phyloP scores from a whole-genome alignment of 176 grass and related monocot genomes.

The Calamus simplicifolius region DNA sequence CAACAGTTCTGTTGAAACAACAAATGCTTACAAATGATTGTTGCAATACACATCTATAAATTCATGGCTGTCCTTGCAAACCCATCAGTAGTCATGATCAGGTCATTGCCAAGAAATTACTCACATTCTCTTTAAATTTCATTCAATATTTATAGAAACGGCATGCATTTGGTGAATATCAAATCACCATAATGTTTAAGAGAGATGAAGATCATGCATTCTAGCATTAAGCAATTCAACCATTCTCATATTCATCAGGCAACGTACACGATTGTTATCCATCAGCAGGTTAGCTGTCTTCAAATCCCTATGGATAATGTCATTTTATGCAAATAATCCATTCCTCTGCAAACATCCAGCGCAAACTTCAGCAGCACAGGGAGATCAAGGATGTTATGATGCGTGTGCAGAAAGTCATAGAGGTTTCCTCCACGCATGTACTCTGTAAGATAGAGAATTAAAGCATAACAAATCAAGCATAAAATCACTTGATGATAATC shows the following conservation, averaged over 20 bases:
- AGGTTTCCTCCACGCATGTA: slow-evolving; percentile 98
- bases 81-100: too few species aligned
- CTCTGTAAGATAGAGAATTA: slow-evolving; percentile 52
- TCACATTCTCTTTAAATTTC: too few species aligned
- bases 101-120: too few species aligned
- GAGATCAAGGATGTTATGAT: slow-evolving; percentile 57
- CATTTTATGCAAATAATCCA: slow-evolving; percentile 92
- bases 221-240: too few species aligned
- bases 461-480: neutral
- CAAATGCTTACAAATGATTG: too few species aligned
- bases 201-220: too few species aligned
- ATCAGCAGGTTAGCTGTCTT: slow-evolving; percentile 97
- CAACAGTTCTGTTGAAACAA: too few species aligned
- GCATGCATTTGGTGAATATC: too few species aligned
- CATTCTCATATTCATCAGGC: slow-evolving; percentile 9
- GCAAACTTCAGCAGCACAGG: slow-evolving; percentile 70
- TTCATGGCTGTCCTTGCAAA: too few species aligned
- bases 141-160: too few species aligned
- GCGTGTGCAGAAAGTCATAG: slow-evolving; percentile 88
- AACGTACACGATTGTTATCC: slow-evolving; percentile 81
- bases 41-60: too few species aligned
- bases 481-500: neutral
- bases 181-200: too few species aligned
- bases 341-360: slow-evolving; percentile 81
- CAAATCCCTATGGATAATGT: slow-evolving; percentile 90